Evolutionary conservation across 2,329 filamentous ascomycete species (phyloP).

Genomic region (Macrophomina phaseolina): DNA sequence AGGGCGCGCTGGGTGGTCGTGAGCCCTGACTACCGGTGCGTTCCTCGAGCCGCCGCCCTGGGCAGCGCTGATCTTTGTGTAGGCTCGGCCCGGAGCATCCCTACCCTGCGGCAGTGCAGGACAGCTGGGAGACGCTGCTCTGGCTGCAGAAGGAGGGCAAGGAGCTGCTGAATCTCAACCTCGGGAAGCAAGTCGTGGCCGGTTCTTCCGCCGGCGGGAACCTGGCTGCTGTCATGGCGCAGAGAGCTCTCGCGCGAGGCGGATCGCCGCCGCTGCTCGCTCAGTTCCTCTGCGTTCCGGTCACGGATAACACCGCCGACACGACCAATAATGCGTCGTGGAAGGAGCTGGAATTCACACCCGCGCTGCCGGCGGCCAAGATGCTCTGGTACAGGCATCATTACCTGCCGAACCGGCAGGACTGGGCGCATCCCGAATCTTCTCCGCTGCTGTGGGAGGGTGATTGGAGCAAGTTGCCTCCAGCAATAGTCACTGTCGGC

Average conservation of each 20-base stretch:
- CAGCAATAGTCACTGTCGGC: constrained; percentile 40
- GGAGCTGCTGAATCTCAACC: constrained; percentile 33
- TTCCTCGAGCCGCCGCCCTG: neutral
- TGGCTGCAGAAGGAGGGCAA: constrained; percentile 12
- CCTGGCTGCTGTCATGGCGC: constrained; percentile 25
- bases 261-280: constrained; percentile 7
- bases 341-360: constrained; percentile 30
- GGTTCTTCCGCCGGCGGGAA: constrained; percentile 39
- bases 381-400: constrained; percentile 48
- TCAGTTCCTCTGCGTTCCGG: constrained; percentile 39
- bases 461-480: constrained; percentile 37
- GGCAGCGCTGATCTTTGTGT: neutral
- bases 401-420: constrained; percentile 38
- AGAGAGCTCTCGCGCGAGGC: neutral
- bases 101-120: constrained; percentile 45
- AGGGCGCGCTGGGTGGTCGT: constrained; percentile 20
- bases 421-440: constrained; percentile 39
- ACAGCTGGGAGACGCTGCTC: constrained; percentile 30
- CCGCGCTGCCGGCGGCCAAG: constrained; percentile 43
- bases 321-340: constrained; percentile 16
- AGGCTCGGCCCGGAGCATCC: constrained; percentile 45
- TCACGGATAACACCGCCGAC: constrained; percentile 46
- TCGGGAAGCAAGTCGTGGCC: constrained; percentile 37
- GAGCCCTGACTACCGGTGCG: constrained; percentile 18
- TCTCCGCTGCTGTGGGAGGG: constrained; percentile 37